phyloP scores from a whole-genome alignment of 306 rosid species.

The Chamaecrista fasciculata region DNA sequence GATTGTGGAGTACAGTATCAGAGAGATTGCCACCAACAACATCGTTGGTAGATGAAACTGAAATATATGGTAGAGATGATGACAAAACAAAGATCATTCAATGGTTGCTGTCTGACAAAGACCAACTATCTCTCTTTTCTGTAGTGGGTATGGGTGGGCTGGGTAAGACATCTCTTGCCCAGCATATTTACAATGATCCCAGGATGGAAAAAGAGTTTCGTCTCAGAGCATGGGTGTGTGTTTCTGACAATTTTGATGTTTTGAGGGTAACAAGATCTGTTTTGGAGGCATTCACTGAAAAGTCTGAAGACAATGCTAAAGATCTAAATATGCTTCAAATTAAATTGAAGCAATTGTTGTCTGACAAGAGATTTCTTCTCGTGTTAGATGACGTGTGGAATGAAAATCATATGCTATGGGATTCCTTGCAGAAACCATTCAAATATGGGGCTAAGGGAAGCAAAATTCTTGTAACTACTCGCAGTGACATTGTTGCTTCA shows the following conservation, averaged over 20 bases:
- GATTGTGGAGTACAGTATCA: constrained; percentile 3
- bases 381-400: constrained; percentile 49
- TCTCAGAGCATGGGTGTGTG: constrained; percentile 30
- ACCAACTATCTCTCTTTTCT: constrained; percentile 16
- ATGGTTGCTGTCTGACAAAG: constrained; percentile 18
- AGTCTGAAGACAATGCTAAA: constrained; percentile 20
- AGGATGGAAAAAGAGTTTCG: constrained; percentile 24
- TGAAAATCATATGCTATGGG: constrained; percentile 47
- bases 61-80: constrained; percentile 38
- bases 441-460: constrained; percentile 41
- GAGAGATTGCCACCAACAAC: constrained; percentile 37
- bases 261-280: constrained; percentile 42
- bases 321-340: constrained; percentile 54
- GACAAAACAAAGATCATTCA: constrained; percentile 38
- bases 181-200: constrained; percentile 31
- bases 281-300: constrained; percentile 26
- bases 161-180: constrained; percentile 51
- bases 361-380: constrained; percentile 39
- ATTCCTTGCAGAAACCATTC: constrained; percentile 35
- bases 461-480: constrained; percentile 50
- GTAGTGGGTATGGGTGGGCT: constrained; percentile 45
- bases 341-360: constrained; percentile 31
- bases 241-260: constrained; percentile 38
- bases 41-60: constrained; percentile 48
- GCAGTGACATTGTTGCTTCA: constrained; percentile 38